Evolutionary conservation across 371 early-diverging fungal species (phyloP).

Genomic region (Cokeromyces recurvatus): DNA sequence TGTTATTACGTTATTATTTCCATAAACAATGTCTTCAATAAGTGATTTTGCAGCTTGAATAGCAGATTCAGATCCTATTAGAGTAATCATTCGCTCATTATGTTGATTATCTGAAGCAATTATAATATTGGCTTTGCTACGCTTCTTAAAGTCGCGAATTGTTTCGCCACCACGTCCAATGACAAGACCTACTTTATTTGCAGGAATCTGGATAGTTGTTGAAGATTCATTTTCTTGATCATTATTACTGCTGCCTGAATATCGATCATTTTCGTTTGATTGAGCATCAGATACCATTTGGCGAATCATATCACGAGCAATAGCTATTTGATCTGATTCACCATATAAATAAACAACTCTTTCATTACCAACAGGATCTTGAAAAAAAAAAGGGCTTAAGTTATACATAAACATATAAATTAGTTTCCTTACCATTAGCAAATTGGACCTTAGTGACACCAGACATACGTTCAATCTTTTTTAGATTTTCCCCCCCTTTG

Average conservation of each 20-base stretch:
- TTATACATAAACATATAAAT: not conserved
- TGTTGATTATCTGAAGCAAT: conserved; percentile 71
- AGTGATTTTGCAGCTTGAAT: conserved; percentile 69
- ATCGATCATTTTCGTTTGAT: conserved; percentile 23
- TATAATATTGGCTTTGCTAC: conserved; percentile 77
- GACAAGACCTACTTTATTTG: conserved; percentile 77
- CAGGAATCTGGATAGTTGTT: conserved; percentile 56
- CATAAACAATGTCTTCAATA: conserved; percentile 73
- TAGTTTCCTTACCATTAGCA: conserved; percentile 41
- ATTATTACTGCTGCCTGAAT: conserved; percentile 11
- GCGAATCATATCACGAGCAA: conserved; percentile 59
- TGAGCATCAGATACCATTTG: conserved; percentile 44
- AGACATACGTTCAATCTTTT: conserved; percentile 71
- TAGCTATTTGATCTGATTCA: conserved; percentile 53
- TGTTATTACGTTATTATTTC: conserved; percentile 4
- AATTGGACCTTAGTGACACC: conserved; percentile 67
- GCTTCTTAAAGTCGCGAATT: conserved; percentile 77
- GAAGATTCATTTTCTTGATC: conserved; percentile 23
- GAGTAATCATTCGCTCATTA: conserved; percentile 60
- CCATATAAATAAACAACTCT: conserved; percentile 65
- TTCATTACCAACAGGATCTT: conserved; percentile 46
- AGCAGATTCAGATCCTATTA: conserved; percentile 69
- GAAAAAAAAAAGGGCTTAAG: not conserved
- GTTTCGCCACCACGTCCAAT: conserved; percentile 92
- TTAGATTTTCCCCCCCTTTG: conserved; percentile 76